Evolutionary conservation across 164 flowering plant species (phyloP), one percentile per base, ranked within the genome.

Genomic region (Nymphaea thermarum): DNA sequence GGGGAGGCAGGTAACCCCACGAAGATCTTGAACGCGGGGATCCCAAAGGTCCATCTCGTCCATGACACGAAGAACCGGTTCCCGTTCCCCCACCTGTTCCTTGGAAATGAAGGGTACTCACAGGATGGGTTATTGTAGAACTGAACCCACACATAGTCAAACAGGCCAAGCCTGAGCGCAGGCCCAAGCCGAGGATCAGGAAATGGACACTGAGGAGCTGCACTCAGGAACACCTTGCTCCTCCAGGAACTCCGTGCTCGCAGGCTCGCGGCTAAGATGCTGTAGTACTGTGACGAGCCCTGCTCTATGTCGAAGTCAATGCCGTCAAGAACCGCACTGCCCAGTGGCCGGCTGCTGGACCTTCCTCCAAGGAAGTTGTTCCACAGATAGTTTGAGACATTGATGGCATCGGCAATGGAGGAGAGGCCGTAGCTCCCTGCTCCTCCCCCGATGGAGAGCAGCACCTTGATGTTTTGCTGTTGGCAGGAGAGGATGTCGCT

Each of bases 1-100:
- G 67, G 53, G 2, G 75, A 18, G 2, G 71, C 71, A n/a, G 71
- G 75, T n/a, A 72, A 10, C 53, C 75, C 75, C 64, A 73, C 16
- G 68, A 68, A 73, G 43, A 65, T n/a, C 5, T 65, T n/a, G 12
- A 55, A 4, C 3, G 75, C 68, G 41, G 42, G 70, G 14, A 68
- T 68, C 4, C 36, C 4, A 8, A 64, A n/a, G 5, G 63, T 67
- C 70, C 70, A 68, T 17, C 43, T 62, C 47, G 59, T 68, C 70
- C 70, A 68, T n/a, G 65, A 61, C n/a, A 42, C 18, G 12, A 6
- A 15, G 60, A 53, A 10, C 60, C 60, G 36, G 44, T 11, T 4
- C 0, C 18, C 8, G 14, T 17, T 4, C 64, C 70, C 12, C 5
- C 55, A 47, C 36, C 36, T 25, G 36, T 25, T 25, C 36, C 36